phyloP scores from a whole-genome alignment of 805 yeast genomes.

The Kodamaea laetipori region DNA sequence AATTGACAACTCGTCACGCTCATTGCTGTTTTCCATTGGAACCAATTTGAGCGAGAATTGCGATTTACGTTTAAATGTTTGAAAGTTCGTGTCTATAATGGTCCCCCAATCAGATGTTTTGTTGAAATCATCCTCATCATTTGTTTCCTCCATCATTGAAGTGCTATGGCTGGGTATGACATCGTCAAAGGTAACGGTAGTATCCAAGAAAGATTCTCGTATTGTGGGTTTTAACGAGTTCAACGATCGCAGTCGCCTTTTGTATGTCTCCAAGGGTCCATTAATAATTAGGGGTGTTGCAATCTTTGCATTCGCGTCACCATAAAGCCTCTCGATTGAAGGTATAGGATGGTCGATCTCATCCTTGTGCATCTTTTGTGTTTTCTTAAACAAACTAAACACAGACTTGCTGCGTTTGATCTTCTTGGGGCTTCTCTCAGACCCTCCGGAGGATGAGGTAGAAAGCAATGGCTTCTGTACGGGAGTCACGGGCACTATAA shows the following conservation, averaged over 20 bases:
- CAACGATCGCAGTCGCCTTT: too few species aligned
- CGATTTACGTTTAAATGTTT: constrained; percentile 17
- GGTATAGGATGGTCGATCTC: too few species aligned
- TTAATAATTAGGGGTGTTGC: too few species aligned
- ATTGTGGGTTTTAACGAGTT: not conserved
- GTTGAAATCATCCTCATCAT: constrained; percentile 12
- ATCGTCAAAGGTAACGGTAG: constrained; percentile 15
- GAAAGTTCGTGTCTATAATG: constrained; percentile 18
- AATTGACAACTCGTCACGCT: not conserved
- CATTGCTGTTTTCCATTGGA: not conserved
- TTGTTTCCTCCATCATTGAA: constrained; percentile 15
- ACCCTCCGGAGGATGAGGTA: too few species aligned
- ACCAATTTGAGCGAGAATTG: constrained; percentile 8
- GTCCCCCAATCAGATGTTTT: constrained; percentile 14
- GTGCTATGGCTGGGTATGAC: constrained; percentile 21
- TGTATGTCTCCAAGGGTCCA: too few species aligned
- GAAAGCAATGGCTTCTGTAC: too few species aligned
- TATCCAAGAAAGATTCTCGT: not conserved
- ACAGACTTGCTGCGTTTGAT: not conserved
- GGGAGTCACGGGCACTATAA: too few species aligned
- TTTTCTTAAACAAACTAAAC: not conserved
- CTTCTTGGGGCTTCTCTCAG: not conserved
- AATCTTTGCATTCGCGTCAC: too few species aligned
- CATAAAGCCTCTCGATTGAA: too few species aligned
- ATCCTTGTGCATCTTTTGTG: constrained; percentile 1